A percentile compares a stretch with the other conserved stretches of the same genome.
phyloP scores from a whole-genome alignment of 257 asterid species.

The Rauvolfia tetraphylla region DNA sequence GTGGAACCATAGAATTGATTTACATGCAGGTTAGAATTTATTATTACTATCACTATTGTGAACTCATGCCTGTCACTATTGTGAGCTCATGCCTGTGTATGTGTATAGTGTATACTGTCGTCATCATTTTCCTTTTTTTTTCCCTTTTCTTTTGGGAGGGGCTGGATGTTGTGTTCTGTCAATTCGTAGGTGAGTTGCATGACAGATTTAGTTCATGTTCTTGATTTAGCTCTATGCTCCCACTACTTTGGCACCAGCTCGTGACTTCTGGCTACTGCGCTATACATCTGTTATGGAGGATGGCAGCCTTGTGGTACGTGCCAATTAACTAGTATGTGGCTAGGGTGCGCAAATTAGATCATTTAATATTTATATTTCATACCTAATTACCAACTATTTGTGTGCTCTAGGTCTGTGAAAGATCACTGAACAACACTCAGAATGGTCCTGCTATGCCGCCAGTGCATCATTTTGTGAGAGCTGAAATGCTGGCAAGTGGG shows the following conservation, averaged over 20 bases:
- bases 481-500: slow-evolving; percentile 88
- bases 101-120: no score
- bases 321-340: not conserved
- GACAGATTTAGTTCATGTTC: not conserved
- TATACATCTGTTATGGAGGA: slow-evolving; percentile 96
- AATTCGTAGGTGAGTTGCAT: not conserved
- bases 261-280: slow-evolving; percentile 93
- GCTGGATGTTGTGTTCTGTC: not conserved
- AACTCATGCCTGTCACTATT: not conserved
- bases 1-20: slow-evolving; percentile 95
- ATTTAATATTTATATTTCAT: not conserved
- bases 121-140: no score
- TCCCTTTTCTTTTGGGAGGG: no score
- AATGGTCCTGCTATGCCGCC: slow-evolving; percentile 97
- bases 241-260: slow-evolving; percentile 90
- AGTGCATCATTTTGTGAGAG: slow-evolving; percentile 80
- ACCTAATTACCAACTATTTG: not conserved
- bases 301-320: slow-evolving; percentile 91
- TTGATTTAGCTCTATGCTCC: slow-evolving; percentile 79
- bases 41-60: not conserved
- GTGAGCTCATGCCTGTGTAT: no score
- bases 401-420: slow-evolving; percentile 64
- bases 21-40: slow-evolving; percentile 75
- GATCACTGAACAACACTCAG: slow-evolving; percentile 93
- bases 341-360: not conserved